Evolutionary conservation across 257 asterid genomes (phyloP).

Genomic region (Hygrophila difformis): DNA sequence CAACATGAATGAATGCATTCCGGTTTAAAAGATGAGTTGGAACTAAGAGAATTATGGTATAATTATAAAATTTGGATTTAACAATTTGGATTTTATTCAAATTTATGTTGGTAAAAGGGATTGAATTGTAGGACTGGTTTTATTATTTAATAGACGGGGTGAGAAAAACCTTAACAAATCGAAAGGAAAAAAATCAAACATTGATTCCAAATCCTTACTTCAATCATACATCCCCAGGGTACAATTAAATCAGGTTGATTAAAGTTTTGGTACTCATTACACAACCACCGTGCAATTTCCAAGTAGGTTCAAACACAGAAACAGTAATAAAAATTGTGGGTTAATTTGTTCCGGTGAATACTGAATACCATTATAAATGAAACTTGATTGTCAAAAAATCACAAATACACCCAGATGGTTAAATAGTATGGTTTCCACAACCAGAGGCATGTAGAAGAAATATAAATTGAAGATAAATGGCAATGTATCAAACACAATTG

Average conservation of each 20-base stretch:
- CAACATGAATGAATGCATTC: too few species aligned
- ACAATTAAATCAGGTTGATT: not conserved
- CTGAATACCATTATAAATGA: not conserved
- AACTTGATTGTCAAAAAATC: not conserved
- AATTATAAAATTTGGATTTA: too few species aligned
- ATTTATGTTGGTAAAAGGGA: too few species aligned
- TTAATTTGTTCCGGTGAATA: not conserved
- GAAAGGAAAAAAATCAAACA: too few species aligned
- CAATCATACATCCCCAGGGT: too few species aligned
- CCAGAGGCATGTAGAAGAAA: not conserved
- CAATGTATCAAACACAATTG: conserved; percentile 1
- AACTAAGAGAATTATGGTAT: too few species aligned
- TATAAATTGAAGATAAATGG: conserved; percentile 1
- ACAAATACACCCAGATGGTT: not conserved
- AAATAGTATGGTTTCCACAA: conserved; percentile 5
- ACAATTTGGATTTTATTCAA: too few species aligned
- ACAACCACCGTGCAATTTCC: not conserved
- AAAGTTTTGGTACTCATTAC: not conserved
- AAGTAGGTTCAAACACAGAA: not conserved
- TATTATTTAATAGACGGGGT: too few species aligned
- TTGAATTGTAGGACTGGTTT: too few species aligned
- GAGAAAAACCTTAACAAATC: too few species aligned
- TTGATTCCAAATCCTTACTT: too few species aligned
- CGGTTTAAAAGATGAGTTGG: too few species aligned
- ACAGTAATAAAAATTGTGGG: not conserved